Evolutionary conservation across 805 yeast species (phyloP), one percentile per base, ranked within the genome.

Genomic region (Sungouiella thailandica): DNA sequence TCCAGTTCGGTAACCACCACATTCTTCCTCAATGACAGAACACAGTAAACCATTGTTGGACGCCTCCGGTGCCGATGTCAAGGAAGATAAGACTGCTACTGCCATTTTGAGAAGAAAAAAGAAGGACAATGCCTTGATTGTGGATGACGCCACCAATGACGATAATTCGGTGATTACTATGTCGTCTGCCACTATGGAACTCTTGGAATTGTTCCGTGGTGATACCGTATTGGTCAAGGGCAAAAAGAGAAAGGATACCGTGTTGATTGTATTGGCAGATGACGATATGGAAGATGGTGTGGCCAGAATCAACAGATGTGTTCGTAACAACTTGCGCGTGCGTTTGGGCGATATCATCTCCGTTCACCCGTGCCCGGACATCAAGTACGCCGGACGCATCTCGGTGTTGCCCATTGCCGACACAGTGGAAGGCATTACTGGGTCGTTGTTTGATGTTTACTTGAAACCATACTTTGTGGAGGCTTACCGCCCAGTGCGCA

Each of bases 391-490:
- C 50, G 72, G 85, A 43, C 78, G 97, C 63, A 90, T 93, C 53
- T 83, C 95, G 8, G 96, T 90, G 29, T 71, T 93, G 62, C 98
- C 99, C 37, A 85, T 93, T 57, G 95, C 97, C 40, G 98, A 93
- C 57, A 89, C 98, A 35, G 90, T 93, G 47, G 98, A 93, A 68
- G 98, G 98, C 43, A 74, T 93, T 40, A 93, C 97, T 11, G 98
- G 98, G 44, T 87, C 96, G 7, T 70, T 93, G 49, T 93, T 93
- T 50, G 99, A 93, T 55, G 96, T 89, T 16, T 93, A 83, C 69
- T 75, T 93, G 60, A 93, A 93, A 68, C 98, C 98, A 25, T 93
- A 93, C 69, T 93, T 93, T 58, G 97, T 93, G 28, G 99, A 93
- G 67, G 97, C 98, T 37, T 93, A 93, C 67, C 82, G 98, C 66